Evolutionary conservation across 192 early-diverging fungal genomes (phyloP).

Genomic region (Podochytrium sp.): DNA sequence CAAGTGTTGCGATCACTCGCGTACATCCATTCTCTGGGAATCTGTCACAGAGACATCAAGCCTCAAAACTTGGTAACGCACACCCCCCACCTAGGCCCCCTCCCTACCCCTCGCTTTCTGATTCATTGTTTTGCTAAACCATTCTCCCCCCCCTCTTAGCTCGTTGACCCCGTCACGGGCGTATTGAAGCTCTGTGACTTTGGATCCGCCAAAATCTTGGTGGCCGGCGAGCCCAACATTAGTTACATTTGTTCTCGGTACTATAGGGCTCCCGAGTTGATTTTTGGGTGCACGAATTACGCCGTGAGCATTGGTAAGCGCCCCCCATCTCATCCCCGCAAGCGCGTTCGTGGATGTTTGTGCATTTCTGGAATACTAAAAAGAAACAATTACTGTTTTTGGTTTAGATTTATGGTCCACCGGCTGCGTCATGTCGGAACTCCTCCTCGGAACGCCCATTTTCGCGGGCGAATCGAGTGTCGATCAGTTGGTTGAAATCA

Average conservation of each 20-base stretch:
- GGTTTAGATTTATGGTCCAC: constrained; percentile 87
- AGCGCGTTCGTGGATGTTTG: too few relatives aligned
- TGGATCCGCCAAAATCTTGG: constrained; percentile 94
- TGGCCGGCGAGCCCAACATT: constrained; percentile 96
- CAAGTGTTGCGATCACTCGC: constrained; percentile 96
- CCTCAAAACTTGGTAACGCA: constrained; percentile 88
- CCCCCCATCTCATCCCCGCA: too few relatives aligned
- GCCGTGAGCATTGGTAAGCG: constrained; percentile 73
- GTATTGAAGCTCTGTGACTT: constrained; percentile 98
- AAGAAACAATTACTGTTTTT: background rate
- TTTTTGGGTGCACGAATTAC: constrained; percentile 95
- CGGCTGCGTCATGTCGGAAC: constrained; percentile 95
- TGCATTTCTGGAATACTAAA: too few relatives aligned
- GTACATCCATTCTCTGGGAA: constrained; percentile 95
- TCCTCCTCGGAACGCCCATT: constrained; percentile 90
- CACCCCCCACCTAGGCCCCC: background rate
- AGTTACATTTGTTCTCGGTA: constrained; percentile 98
- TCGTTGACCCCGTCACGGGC: constrained; percentile 87
- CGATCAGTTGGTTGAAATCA: constrained; percentile 98
- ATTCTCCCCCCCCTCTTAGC: constrained; percentile 31
- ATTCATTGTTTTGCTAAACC: background rate
- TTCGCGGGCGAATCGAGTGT: constrained; percentile 97
- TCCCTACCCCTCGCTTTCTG: background rate
- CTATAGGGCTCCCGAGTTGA: constrained; percentile 95
- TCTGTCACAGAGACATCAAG: constrained; percentile 99